Percentiles rank a stretch among this genome's conserved stretches.
Evolutionary conservation across 2,329 filamentous ascomycete species (phyloP).

Genomic region (Aspergillus fumigatus): DNA sequence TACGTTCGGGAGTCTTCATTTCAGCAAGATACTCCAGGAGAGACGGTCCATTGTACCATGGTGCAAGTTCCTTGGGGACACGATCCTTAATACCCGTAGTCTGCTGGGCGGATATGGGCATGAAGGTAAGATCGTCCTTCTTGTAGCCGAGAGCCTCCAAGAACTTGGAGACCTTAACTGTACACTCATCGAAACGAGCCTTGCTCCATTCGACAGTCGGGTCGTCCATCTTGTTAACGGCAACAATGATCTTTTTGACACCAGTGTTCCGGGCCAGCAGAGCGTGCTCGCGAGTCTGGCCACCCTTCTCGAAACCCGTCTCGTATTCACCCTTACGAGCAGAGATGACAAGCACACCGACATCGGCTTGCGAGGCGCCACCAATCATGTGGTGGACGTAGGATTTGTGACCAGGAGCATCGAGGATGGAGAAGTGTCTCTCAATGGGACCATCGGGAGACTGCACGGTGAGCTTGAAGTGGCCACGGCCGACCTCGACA

Average conservation of each 20-base stretch:
- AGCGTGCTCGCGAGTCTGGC: constrained; percentile 95
- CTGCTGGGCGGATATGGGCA: constrained; percentile 91
- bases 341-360: constrained; percentile 92
- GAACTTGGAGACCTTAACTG: constrained; percentile 79
- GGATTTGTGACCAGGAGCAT: constrained; percentile 95
- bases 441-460: constrained; percentile 57
- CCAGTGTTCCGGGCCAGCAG: constrained; percentile 97
- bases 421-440: constrained; percentile 91
- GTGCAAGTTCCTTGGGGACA: constrained; percentile 67
- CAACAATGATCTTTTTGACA: constrained; percentile 92
- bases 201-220: constrained; percentile 93
- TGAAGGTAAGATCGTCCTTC: constrained; percentile 89
- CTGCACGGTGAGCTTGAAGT: constrained; percentile 70
- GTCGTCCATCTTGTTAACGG: constrained; percentile 99
- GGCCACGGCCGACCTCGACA: constrained; percentile 91
- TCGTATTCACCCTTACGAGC: constrained; percentile 98
- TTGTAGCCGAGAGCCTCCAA: constrained; percentile 92
- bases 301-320: constrained; percentile 94
- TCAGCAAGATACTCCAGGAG: constrained; percentile 92
- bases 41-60: constrained; percentile 86
- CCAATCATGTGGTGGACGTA: constrained; percentile 99
- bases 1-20: constrained; percentile 90
- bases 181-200: constrained; percentile 89
- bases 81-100: constrained; percentile 83
- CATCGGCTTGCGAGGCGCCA: constrained; percentile 85